phyloP scores from a whole-genome alignment of 2,329 filamentous ascomycete species.

The Apiospora hydei region DNA sequence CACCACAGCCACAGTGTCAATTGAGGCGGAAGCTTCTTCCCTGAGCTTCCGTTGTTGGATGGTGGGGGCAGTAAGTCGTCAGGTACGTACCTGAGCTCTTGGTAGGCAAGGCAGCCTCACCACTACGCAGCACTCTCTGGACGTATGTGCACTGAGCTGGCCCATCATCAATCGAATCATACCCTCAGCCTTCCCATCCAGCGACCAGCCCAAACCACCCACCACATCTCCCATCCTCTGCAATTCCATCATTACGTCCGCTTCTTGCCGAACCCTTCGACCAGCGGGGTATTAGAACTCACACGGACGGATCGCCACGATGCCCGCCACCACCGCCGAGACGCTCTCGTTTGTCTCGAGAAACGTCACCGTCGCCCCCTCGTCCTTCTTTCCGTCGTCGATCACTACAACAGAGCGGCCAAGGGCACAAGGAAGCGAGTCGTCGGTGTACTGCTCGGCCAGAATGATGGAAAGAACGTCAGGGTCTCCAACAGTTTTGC shows the following conservation, averaged over 20 bases:
- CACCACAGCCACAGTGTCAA: slow-evolving; percentile 2
- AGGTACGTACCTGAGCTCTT: slow-evolving; percentile 9
- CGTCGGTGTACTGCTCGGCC: slow-evolving; percentile 91
- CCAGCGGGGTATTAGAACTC: slow-evolving; percentile 10
- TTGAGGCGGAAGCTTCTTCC: slow-evolving; percentile 20
- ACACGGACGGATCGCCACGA: slow-evolving; percentile 52
- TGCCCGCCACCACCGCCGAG: slow-evolving; percentile 97
- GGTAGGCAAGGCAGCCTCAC: slow-evolving; percentile 42
- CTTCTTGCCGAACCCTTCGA: neutral
- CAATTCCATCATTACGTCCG: slow-evolving; percentile 27
- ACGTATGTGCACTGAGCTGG: slow-evolving; percentile 20
- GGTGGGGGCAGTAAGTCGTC: neutral
- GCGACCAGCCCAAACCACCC: slow-evolving; percentile 18
- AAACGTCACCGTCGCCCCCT: slow-evolving; percentile 95
- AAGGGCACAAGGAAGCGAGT: slow-evolving; percentile 88
- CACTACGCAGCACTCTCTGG: slow-evolving; percentile 38
- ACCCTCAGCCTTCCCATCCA: slow-evolving; percentile 28
- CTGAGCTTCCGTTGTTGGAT: slow-evolving; percentile 7
- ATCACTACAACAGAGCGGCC: slow-evolving; percentile 95
- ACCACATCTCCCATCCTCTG: slow-evolving; percentile 24
- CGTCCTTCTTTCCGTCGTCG: slow-evolving; percentile 95
- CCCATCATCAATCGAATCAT: slow-evolving; percentile 23
- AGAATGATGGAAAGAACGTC: slow-evolving; percentile 96
- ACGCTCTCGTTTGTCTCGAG: slow-evolving; percentile 92
- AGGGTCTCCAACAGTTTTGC: slow-evolving; percentile 99